Evolutionary conservation across 2,329 filamentous ascomycete genomes (phyloP).

Genomic region (Aschersonia sp.): DNA sequence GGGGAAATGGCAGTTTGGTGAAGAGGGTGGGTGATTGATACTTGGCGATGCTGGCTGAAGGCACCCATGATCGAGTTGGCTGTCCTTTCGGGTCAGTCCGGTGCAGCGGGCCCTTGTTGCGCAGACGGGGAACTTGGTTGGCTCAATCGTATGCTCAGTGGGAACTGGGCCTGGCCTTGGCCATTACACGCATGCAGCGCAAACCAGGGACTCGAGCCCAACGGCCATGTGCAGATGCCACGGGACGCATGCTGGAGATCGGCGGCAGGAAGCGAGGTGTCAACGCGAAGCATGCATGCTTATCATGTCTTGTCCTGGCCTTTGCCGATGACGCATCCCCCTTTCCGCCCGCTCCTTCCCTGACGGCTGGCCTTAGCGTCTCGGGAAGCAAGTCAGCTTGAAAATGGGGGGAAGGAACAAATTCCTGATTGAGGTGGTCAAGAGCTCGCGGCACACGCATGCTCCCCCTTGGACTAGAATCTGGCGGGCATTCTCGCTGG

Average conservation of each 20-base stretch:
- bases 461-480: too few species aligned
- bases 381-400: too few species aligned
- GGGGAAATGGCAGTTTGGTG: not conserved
- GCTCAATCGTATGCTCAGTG: constrained; percentile 1
- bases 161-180: not conserved
- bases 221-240: not conserved
- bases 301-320: too few species aligned
- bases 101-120: not conserved
- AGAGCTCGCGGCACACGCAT: too few species aligned
- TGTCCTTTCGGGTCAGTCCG: not conserved
- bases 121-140: not conserved
- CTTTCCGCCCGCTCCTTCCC: too few species aligned
- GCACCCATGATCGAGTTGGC: not conserved
- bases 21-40: not conserved
- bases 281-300: too few species aligned
- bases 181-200: too few species aligned
- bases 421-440: too few species aligned
- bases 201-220: not conserved
- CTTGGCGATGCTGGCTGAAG: not conserved
- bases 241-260: not conserved
- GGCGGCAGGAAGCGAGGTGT: not conserved
- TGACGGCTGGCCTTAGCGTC: too few species aligned
- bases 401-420: too few species aligned
- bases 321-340: too few species aligned
- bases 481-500: too few species aligned